A percentile compares a stretch with the other conserved stretches of the same genome.
Conservation (phyloP, 148 eudicot species). For the Diospyros lotus region DNA sequence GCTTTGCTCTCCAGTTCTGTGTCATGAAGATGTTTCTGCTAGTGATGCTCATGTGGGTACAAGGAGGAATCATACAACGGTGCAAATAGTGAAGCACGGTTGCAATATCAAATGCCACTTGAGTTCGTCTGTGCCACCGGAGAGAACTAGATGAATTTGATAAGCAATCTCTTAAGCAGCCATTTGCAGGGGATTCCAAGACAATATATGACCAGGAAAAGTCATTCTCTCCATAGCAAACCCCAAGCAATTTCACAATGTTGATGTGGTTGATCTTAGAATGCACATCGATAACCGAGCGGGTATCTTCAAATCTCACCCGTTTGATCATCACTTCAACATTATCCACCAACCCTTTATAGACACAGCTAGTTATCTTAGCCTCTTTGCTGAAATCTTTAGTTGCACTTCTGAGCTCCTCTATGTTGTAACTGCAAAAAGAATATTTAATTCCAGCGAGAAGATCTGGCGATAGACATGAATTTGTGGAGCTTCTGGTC, state of each 20-base stretch:
- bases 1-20: conserved; percentile 37
- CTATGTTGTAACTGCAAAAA: conserved; percentile 27
- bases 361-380: conserved; percentile 17
- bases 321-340: conserved; percentile 33
- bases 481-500: conserved; percentile 35
- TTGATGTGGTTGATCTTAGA: conserved; percentile 44
- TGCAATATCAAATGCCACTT: conserved; percentile 42
- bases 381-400: conserved; percentile 23
- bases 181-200: conserved; percentile 34
- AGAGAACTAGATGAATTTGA: conserved; percentile 16
- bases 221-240: conserved; percentile 35
- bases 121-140: conserved; percentile 36
- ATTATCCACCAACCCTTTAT: conserved; percentile 31
- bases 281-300: conserved; percentile 34
- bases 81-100: conserved; percentile 44
- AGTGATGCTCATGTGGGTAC: conserved; percentile 20
- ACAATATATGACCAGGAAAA: conserved; percentile 35
- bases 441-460: conserved; percentile 39
- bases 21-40: conserved; percentile 36
- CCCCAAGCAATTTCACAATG: conserved; percentile 36
- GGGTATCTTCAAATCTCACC: conserved; percentile 32
- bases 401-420: conserved; percentile 36
- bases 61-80: conserved; percentile 34
- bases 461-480: conserved; percentile 50
- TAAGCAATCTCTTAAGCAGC: conserved; percentile 38